Evolutionary conservation across 805 yeast species (phyloP).

Genomic region (Teunomyces stri): DNA sequence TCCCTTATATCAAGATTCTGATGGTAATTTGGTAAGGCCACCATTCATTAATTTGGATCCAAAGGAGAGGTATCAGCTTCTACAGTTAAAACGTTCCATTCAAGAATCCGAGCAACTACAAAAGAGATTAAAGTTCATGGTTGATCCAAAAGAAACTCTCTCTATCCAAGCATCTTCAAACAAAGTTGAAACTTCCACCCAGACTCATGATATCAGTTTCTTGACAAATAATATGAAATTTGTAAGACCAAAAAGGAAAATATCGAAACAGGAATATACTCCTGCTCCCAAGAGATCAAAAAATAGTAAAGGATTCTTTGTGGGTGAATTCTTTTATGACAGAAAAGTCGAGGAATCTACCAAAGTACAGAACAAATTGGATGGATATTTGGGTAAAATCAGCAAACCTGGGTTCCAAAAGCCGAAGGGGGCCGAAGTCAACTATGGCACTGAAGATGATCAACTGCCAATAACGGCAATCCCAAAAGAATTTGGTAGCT

Average conservation of each 20-base stretch:
- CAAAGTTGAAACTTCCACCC: conserved; percentile 41
- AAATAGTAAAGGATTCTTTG: conserved; percentile 25
- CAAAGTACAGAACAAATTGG: conserved; percentile 15
- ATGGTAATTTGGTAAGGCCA: conserved; percentile 41
- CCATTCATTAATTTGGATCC: conserved; percentile 46
- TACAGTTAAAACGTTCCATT: conserved; percentile 38
- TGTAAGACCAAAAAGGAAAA: conserved; percentile 14
- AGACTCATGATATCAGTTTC: conserved; percentile 34
- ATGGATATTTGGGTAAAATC: conserved; percentile 36
- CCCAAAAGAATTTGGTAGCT: conserved; percentile 10
- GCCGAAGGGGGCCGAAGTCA: not conserved
- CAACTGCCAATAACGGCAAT: not conserved
- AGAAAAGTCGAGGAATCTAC: conserved; percentile 9
- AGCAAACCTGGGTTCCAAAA: conserved; percentile 29
- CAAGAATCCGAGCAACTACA: conserved; percentile 36
- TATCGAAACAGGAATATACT: conserved; percentile 8
- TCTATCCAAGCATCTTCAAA: conserved; percentile 13
- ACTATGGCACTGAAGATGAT: conserved; percentile 6
- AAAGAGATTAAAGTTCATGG: conserved; percentile 35
- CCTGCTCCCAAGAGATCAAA: conserved; percentile 15
- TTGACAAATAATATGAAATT: conserved; percentile 29
- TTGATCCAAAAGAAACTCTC: conserved; percentile 39
- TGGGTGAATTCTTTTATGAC: conserved; percentile 39
- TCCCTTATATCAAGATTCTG: conserved; percentile 33
- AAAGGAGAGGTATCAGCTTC: conserved; percentile 38